A percentile compares a stretch with the other conserved stretches of the same genome.
These are phyloP conservation scores for Erodium maritimum DNA, from an alignment of 345 rosid genomes.

Conservation along the genomic window DNA sequence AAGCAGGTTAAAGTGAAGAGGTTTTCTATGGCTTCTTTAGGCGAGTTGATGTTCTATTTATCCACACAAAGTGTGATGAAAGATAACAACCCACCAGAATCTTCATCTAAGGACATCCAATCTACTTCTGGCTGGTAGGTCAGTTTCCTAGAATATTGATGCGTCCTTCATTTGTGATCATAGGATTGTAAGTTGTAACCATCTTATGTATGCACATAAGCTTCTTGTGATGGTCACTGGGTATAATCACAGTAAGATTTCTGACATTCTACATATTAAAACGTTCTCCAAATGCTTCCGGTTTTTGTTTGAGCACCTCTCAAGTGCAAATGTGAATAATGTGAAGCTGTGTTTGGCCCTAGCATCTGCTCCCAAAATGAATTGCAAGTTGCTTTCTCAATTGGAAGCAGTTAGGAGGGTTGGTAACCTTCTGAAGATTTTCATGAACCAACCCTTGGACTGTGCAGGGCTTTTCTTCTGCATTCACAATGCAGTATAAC, in stretches of 20 bases:
- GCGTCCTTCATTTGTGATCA: no score
- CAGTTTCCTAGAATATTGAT: constrained; percentile 12
- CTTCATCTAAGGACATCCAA: constrained; percentile 72
- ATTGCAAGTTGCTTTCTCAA: constrained; percentile 68
- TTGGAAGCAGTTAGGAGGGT: constrained; percentile 69
- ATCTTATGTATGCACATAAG: constrained; percentile 90
- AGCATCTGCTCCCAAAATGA: constrained; percentile 94
- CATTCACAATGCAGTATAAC: constrained; percentile 42
- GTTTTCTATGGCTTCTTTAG: constrained; percentile 95
- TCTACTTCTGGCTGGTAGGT: constrained; percentile 86
- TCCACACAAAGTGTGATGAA: constrained; percentile 83
- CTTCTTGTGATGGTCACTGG: constrained; percentile 89
- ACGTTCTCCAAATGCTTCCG: constrained; percentile 82
- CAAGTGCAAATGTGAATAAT: constrained; percentile 79
- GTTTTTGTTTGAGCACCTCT: constrained; percentile 77
- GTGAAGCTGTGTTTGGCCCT: constrained; percentile 82
- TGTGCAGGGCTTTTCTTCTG: constrained; percentile 69
- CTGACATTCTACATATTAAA: constrained; percentile 65
- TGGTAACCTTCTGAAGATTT: constrained; percentile 90
- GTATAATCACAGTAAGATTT: constrained; percentile 48
- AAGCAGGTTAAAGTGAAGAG: constrained; percentile 89
- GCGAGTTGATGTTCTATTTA: constrained; percentile 86
- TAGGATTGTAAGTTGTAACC: no score
- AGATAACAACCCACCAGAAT: constrained; percentile 54
- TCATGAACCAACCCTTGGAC: constrained; percentile 73